Base-by-base conservation (phyloP, 2,329 filamentous ascomycete genomes). In the Diplodia seriata region DNA sequence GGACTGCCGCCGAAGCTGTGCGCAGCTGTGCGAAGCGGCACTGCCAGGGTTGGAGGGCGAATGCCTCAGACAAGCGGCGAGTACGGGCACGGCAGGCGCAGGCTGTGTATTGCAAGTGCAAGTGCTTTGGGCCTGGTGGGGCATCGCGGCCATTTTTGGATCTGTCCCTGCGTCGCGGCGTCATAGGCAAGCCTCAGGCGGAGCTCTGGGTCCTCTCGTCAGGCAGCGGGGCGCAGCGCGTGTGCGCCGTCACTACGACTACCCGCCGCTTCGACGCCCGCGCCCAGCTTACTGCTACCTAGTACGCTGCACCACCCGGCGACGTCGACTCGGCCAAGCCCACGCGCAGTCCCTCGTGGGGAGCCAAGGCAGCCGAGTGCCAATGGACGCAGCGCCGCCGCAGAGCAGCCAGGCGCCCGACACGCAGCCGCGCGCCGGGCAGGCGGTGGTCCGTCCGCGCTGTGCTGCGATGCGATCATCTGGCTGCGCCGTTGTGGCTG, bases 401-500 rank as follows among this genome's bases (percentile, higher is more conserved):
- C 26, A 26, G 26, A 26, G 26, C 26, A 26, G 26, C 26, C 3
- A 4, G 26, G 26, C 26, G 26, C 26, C 26, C 26, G 26, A 26
- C 36, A n/a, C 36, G 15, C 31, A 18, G 55, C 36, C 23, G 55
- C 20, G 33, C 40, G 18, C 1, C 40, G 55, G 5, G 12, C 56
- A 47, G 20, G 3, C 3, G 14, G 23, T 59, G 56, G 56, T 23
- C 56, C 56, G 56, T 47, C 56, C 56, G 20, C 56, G 33, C 55
- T 23, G 55, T 20, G 20, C 31, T 40, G 26, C 15, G 23, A 14
- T 55, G 54, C 54, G 33, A 23, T 47, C 43, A 20, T 40, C 38
- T 57, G 38, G 56, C 56, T 59, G 40, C 57, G 57, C 57, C 57
- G 57, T 62, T 62, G 57, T 62, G 57, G 57, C 57, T 62, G 57